Evolutionary conservation across 108 stramenopile genomes (phyloP).

Genomic region (Nannochloropsis gaditana): DNA sequence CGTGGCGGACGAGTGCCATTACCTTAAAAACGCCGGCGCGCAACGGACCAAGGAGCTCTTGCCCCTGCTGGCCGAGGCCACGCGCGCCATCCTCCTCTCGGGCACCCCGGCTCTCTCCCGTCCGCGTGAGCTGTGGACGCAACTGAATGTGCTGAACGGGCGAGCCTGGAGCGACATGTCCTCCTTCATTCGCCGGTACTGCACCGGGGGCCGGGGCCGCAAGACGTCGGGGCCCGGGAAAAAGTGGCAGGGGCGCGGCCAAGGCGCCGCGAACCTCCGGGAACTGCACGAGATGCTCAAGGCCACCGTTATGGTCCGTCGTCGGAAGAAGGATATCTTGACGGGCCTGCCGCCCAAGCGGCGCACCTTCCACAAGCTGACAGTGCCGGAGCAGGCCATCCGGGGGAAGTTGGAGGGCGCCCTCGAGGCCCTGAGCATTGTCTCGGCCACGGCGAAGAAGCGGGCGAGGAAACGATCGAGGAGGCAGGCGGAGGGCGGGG

Average conservation of each 20-base stretch:
- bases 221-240: constrained; percentile 13
- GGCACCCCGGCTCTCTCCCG: constrained; percentile 93
- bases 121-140: constrained; percentile 87
- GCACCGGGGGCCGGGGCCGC: constrained; percentile 56
- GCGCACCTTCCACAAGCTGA: constrained; percentile 50
- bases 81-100: constrained; percentile 72
- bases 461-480: neutral
- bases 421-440: neutral
- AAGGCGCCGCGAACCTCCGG: constrained; percentile 45
- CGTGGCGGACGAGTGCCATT: constrained; percentile 86
- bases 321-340: constrained; percentile 84
- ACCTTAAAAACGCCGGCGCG: constrained; percentile 76
- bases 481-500: neutral
- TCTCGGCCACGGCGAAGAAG: neutral
- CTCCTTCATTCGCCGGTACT: constrained; percentile 65
- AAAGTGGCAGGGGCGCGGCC: constrained; percentile 27
- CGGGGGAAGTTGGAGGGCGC: neutral
- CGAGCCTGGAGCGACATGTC: constrained; percentile 59
- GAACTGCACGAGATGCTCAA: constrained; percentile 85
- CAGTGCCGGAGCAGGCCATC: neutral
- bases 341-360: constrained; percentile 79
- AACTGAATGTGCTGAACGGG: constrained; percentile 71
- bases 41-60: constrained; percentile 70
- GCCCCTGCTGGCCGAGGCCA: constrained; percentile 68
- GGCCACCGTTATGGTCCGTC: constrained; percentile 82